Evolutionary conservation across 106 monocot species (phyloP), one percentile per base, ranked within the genome.

Genomic region (Narthecium ossifragum): DNA sequence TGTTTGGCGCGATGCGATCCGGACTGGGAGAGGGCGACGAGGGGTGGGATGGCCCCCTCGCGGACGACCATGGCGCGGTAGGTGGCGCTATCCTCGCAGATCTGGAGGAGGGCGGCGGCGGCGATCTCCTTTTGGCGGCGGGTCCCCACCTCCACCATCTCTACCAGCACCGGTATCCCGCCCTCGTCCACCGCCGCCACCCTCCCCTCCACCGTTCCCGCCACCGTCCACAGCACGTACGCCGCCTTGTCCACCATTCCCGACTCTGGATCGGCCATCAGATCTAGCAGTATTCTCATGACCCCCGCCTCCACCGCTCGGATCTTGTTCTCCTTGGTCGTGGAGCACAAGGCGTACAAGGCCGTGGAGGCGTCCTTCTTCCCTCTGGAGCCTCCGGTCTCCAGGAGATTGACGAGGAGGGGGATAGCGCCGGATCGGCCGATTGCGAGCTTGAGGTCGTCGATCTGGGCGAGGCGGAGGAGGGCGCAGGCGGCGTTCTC

Each of bases 311-410:
- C 34, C 31, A 92, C 75, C 23, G 92, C 87, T 26, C 81, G 51
- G 31, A 57, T 13, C 73, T 81, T 81, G 70, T 92, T 88, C 48
- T 88, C 84, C 59, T 67, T 68, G n/a, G n/a, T n/a, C 23, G 60
- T 30, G 30, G 63, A 45, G 50, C 74, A 88, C 31, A 93, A 71
- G 7, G 74, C 24, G 82, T 74, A 93, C 6, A 93, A 79, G 8
- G 89, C 85, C 20, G 88, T 81, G 6, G 82, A 59, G 4, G 93
- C 93, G 73, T 93, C 93, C 74, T 93, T 89, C 77, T 85, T 82
- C 50, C 79, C 93, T 13, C 88, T 70, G 27, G 65, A 23, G 0
- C 63, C 57, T 11, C 88, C 93, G 38, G 54, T 66, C 60, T 81
- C 79, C 25, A 93, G 67, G 11, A 93, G 70, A 28, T 54, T 10